Conservation (phyloP, 192 early-diverging fungal genomes). For the Umbelopsis isabellina region DNA sequence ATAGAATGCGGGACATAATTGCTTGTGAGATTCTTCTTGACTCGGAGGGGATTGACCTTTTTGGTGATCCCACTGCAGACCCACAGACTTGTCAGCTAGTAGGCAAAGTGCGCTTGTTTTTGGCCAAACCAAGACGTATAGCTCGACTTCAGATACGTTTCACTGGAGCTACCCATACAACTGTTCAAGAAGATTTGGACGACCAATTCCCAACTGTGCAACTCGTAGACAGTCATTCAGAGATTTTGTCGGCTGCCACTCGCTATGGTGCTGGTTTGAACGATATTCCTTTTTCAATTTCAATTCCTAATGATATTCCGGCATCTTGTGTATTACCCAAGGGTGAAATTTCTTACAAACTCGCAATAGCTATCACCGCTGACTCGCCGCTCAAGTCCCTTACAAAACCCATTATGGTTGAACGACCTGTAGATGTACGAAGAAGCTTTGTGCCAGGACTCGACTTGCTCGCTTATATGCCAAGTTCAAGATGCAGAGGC, state of each 20-base stretch:
- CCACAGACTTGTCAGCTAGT: not conserved
- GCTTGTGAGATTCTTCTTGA: constrained; percentile 9
- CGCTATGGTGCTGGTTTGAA: not conserved
- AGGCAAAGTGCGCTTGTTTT: constrained; percentile 5
- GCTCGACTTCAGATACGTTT: not conserved
- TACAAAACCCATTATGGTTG: not conserved
- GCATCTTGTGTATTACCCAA: not conserved
- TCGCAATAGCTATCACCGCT: not conserved
- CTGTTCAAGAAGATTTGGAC: not conserved
- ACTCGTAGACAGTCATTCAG: not conserved
- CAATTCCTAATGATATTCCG: constrained; percentile 12
- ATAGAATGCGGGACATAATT: constrained; percentile 2
- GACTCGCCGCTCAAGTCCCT: not conserved
- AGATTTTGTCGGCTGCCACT: not conserved
- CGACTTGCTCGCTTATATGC: constrained; percentile 8
- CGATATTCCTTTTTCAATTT: not conserved
- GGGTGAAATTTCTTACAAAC: not conserved
- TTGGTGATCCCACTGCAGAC: constrained; percentile 17
- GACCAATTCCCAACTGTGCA: constrained; percentile 11
- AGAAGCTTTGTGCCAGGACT: constrained; percentile 9
- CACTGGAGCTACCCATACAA: not conserved
- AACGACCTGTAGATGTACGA: not conserved
- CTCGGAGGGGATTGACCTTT: constrained; percentile 9
- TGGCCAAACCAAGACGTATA: constrained; percentile 14
- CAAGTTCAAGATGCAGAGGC: constrained; percentile 11